phyloP scores from a whole-genome alignment of 2,329 filamentous ascomycete species.

The Fusarium circinatum region DNA sequence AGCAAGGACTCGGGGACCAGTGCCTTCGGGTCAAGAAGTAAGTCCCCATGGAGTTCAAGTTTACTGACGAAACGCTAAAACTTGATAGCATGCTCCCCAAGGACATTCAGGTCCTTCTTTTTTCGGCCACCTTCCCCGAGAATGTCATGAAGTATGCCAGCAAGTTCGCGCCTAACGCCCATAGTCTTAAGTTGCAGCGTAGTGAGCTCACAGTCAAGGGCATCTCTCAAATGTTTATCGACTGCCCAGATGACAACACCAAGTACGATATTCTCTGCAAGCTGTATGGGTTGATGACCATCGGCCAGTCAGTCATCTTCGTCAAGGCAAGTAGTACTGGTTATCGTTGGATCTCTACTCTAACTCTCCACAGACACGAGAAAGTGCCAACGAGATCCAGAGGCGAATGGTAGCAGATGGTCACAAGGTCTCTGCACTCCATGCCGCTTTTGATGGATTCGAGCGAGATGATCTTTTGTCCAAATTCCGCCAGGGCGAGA shows the following conservation, averaged over 20 bases:
- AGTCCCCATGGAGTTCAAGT: neutral
- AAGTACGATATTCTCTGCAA: constrained; percentile 92
- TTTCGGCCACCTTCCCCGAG: constrained; percentile 92
- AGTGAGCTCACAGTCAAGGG: constrained; percentile 96
- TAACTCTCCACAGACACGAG: constrained; percentile 71
- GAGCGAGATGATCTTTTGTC: constrained; percentile 87
- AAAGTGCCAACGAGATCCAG: constrained; percentile 87
- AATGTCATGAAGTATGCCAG: constrained; percentile 86
- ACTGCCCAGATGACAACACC: constrained; percentile 82
- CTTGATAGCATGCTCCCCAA: constrained; percentile 73
- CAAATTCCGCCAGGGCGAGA: constrained; percentile 84
- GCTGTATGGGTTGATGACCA: constrained; percentile 95
- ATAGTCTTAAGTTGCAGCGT: constrained; percentile 86
- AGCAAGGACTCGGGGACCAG: constrained; percentile 94
- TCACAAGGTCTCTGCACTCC: constrained; percentile 90
- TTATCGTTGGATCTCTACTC: neutral
- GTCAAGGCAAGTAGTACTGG: constrained; percentile 72
- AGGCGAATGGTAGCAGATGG: constrained; percentile 87
- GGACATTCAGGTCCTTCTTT: constrained; percentile 86
- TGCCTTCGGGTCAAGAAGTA: constrained; percentile 89
- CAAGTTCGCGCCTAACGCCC: constrained; percentile 85
- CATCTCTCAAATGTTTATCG: constrained; percentile 97
- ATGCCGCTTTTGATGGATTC: constrained; percentile 84
- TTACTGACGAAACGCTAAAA: constrained; percentile 44
- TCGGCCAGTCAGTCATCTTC: constrained; percentile 98